Evolutionary conservation across 345 rosid genomes (phyloP), one percentile per base, ranked within the genome.

Genomic region (Erodium maritimum): DNA sequence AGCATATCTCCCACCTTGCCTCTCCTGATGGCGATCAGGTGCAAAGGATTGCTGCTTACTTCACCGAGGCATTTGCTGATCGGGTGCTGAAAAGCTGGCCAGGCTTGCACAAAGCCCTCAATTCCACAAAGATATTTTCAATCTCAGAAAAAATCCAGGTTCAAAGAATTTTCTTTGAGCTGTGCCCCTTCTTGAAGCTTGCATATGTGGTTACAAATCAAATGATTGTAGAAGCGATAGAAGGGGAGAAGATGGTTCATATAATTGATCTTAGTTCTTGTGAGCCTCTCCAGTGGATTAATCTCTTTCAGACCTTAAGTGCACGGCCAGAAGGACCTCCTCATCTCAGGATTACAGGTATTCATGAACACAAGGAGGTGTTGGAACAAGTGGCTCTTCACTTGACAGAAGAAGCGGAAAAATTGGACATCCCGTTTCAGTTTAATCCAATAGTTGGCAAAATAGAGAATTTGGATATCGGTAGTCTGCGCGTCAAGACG

Each of bases 251-350:
- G 75, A 70, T 82, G 82, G 75, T 85, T 52, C 91, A 85, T 63
- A 80, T 85, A 17, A 80, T 85, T 37, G 91, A 85, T 69, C 74
- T 85, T 17, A 60, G 77, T 62, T 69, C 81, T 12, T 76, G 57
- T 37, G 88, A 82, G 73, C 91, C 91, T 62, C 88, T 86, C 0
- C 91, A 82, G 61, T 85, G 91, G 88, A 73, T 85, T 45, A 77
- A 85, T 68, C 82, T 82, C 60, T 73, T 85, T 34, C 86, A 75
- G 64, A 73, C 77, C 17, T 67, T 85, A 55, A 70, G 80, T 57
- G 75, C 65, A 17, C 74, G 88, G 34, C 86, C 82, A 17, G 91
- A 72, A 68, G 91, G 91, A 0, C 91, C 88, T 0, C 91, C 88
- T 14, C 88, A 85, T 58, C 63, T 85, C 78, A 77, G 88, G 69